These are phyloP conservation scores for Pyrenophora tritici-repentis DNA, from an alignment of 2,329 filamentous ascomycete species.

Conservation along the genomic window DNA sequence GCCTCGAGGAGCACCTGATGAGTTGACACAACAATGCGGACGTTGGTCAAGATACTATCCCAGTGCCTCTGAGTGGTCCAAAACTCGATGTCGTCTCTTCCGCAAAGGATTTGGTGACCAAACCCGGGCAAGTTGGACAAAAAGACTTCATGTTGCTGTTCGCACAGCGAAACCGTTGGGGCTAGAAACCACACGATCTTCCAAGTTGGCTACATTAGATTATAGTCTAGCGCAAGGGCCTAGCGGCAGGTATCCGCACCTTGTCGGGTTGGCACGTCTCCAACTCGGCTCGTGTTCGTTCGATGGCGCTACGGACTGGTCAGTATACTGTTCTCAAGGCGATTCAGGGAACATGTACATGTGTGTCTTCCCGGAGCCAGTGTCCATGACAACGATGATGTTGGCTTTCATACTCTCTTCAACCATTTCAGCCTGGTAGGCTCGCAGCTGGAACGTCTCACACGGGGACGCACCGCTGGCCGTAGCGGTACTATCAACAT, in stretches of 20 bases:
- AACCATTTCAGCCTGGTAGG: slow-evolving; percentile 58
- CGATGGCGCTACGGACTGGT: slow-evolving; percentile 45
- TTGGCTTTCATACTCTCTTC: slow-evolving; percentile 52
- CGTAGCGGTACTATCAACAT: slow-evolving; percentile 6
- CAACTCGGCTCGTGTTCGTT: slow-evolving; percentile 51
- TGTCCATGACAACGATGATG: slow-evolving; percentile 57
- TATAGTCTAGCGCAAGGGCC: neutral
- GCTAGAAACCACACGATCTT: slow-evolving; percentile 55
- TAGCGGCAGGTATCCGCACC: slow-evolving; percentile 28
- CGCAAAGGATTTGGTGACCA: slow-evolving; percentile 66
- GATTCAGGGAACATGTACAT: slow-evolving; percentile 31
- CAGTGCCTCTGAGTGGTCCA: slow-evolving; percentile 73
- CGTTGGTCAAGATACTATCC: slow-evolving; percentile 67
- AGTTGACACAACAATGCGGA: slow-evolving; percentile 77
- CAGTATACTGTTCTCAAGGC: slow-evolving; percentile 1
- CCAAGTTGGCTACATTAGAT: slow-evolving; percentile 6
- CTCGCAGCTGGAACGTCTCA: slow-evolving; percentile 43
- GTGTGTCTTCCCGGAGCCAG: slow-evolving; percentile 56
- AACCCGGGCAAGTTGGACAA: slow-evolving; percentile 51
- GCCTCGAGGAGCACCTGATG: slow-evolving; percentile 76
- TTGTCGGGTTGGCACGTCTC: slow-evolving; percentile 45
- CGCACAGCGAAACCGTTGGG: slow-evolving; percentile 52
- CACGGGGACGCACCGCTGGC: slow-evolving; percentile 5
- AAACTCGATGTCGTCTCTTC: slow-evolving; percentile 70
- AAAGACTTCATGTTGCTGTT: slow-evolving; percentile 51